Evolutionary conservation across 2,329 filamentous ascomycete genomes (phyloP), one percentile per base, ranked within the genome.

Genomic region (Mariannaea elegans): DNA sequence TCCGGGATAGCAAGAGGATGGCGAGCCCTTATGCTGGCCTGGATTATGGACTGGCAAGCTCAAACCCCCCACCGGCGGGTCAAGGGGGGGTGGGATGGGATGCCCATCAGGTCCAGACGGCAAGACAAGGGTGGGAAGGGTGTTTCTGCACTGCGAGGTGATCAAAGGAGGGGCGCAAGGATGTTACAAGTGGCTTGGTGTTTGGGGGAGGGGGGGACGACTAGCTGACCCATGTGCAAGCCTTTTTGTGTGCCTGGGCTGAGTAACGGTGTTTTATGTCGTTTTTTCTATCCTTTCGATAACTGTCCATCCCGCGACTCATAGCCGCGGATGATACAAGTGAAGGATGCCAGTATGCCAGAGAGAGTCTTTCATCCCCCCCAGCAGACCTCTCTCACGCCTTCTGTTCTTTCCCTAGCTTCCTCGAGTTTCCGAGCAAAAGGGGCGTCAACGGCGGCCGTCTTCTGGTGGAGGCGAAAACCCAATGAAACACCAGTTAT

Each of bases 141-240:
- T 36, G 46, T 62, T 68, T 61, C 60, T 69, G 62, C 52, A 32
- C 50, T 63, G 58, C 55, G 61, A 70, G 66, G 54, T 71, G 68
- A 71, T 71, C 68, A 66, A 65, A 67, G 65, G 58, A 63, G 59
- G 68, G 67, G 60, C 42, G 61, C 66, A 59, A 63, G 66, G 61
- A 61, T 66, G 64, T 59, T 55, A 61, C 61, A 42, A 63, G 47
- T 64, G 59, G 56, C 61, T 68, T 69, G 49, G 63, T 47, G 45
- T 56, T 60, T 47, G 50, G 53, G 59, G 58, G 41, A 27, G 16
- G 56, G 59, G 56, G 59, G 44, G 50, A 59, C 52, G 52, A 65
- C 50, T 57, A 31, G 52, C 32, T 57, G 45, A 61, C 59, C 68
- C 68, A 62, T 68, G 68, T 70, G 65, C 68, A 8, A 65, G 61